Evolutionary conservation across 805 yeast species (phyloP).

Genomic region (Wickerhamomyces rabaulensis): DNA sequence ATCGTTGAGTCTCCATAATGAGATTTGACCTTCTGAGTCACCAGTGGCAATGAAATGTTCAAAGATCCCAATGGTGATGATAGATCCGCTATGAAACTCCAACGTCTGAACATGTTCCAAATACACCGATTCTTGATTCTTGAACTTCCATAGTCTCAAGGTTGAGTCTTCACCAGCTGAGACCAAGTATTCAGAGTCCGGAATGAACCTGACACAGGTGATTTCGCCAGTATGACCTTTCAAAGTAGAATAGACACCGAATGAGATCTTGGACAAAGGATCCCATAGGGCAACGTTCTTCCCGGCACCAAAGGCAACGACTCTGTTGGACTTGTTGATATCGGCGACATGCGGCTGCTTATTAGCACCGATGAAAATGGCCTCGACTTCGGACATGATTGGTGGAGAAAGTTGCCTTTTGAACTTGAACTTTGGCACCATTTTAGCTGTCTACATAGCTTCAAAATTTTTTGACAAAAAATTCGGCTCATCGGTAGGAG

Average conservation of each 20-base stretch:
- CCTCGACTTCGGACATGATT: conserved; percentile 32
- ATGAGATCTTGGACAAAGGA: conserved; percentile 38
- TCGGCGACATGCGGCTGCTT: conserved; percentile 58
- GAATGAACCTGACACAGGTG: conserved; percentile 60
- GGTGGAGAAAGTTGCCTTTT: not conserved
- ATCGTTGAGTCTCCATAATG: conserved; percentile 41
- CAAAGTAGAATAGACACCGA: conserved; percentile 50
- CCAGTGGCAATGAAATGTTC: conserved; percentile 49
- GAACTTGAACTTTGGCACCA: not conserved
- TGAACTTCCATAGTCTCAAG: conserved; percentile 54
- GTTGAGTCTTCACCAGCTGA: conserved; percentile 66
- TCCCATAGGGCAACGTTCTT: conserved; percentile 62
- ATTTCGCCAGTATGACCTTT: conserved; percentile 59
- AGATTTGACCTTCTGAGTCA: conserved; percentile 54
- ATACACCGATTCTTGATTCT: conserved; percentile 3
- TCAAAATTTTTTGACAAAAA: conserved; percentile 5
- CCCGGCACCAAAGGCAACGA: conserved; percentile 71
- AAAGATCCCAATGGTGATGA: conserved; percentile 44
- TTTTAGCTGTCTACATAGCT: too few species aligned
- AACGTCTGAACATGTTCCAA: conserved; percentile 27
- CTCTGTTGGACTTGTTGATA: conserved; percentile 29
- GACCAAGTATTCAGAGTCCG: conserved; percentile 39
- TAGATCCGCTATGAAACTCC: conserved; percentile 42
- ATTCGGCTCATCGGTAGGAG: conserved; percentile 4
- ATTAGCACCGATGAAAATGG: conserved; percentile 70